Conservation (phyloP, 352 stramenopile genomes). For the Phytopythium delawarense region DNA sequence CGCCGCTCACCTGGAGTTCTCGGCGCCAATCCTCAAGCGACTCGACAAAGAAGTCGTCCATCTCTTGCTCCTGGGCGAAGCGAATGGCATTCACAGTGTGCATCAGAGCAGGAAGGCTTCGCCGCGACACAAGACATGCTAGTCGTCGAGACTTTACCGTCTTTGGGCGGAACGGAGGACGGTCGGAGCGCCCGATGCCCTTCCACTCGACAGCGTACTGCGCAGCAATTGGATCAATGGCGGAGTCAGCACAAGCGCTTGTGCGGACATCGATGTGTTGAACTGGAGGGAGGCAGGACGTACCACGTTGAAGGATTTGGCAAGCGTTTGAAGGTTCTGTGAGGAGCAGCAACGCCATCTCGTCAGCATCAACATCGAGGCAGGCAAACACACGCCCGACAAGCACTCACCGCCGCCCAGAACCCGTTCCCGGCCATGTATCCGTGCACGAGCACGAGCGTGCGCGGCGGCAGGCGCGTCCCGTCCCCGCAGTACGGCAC, state of each 20-base stretch:
- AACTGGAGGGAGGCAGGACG: conserved; percentile 3
- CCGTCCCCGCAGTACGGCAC: conserved; percentile 68
- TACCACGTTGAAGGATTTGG: conserved; percentile 80
- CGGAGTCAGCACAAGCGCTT: not conserved
- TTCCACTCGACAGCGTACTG: conserved; percentile 84
- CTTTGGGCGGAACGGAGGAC: conserved; percentile 53
- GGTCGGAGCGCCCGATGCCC: conserved; percentile 68
- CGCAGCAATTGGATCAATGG: conserved; percentile 3
- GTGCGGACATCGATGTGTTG: not conserved
- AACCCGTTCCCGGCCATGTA: conserved; percentile 75
- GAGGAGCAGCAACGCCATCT: not conserved
- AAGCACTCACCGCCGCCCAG: conserved; percentile 52
- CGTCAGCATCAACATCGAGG: not conserved
- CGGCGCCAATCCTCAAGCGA: conserved; percentile 72
- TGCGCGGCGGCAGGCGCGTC: conserved; percentile 43
- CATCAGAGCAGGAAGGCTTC: not conserved
- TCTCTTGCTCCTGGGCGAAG: conserved; percentile 44
- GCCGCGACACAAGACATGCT: not conserved
- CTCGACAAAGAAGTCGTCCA: conserved; percentile 79
- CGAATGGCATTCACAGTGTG: not conserved
- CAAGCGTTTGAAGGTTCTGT: conserved; percentile 70
- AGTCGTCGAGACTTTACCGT: conserved; percentile 19
- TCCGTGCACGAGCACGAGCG: conserved; percentile 73
- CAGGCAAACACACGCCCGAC: not conserved
- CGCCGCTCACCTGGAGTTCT: conserved; percentile 28